Percentiles rank a stretch among this genome's conserved stretches.
phyloP scores from a whole-genome alignment of 2,329 filamentous ascomycete species.

The Dactylonectria estremocensis region DNA sequence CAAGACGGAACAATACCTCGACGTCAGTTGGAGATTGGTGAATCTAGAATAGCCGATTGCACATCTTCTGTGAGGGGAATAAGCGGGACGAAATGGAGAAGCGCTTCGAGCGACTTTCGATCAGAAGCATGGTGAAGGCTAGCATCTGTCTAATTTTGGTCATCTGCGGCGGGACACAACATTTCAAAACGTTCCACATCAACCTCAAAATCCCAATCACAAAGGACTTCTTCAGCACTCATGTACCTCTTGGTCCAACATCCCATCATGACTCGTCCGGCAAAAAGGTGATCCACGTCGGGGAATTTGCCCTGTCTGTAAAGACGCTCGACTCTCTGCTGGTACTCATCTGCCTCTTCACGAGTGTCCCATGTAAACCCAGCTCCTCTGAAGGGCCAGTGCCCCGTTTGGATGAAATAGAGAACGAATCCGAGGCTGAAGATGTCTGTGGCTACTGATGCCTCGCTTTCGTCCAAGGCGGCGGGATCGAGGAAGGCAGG shows the following conservation, averaged over 20 bases:
- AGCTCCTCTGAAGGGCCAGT: slow-evolving; percentile 33
- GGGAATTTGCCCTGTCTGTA: slow-evolving; percentile 34
- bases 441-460: slow-evolving; percentile 28
- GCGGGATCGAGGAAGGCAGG: slow-evolving; percentile 38
- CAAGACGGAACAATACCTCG: no score
- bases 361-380: slow-evolving; percentile 22
- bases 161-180: no score
- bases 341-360: slow-evolving; percentile 34
- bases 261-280: slow-evolving; percentile 6
- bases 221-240: slow-evolving; percentile 9
- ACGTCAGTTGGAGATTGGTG: no score
- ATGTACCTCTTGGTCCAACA: slow-evolving; percentile 20
- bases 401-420: slow-evolving; percentile 36
- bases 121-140: no score
- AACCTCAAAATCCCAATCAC: not conserved
- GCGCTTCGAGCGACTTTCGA: no score
- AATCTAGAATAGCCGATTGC: no score
- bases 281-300: slow-evolving; percentile 4
- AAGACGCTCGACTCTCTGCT: slow-evolving; percentile 26
- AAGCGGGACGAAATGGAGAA: no score
- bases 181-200: no score
- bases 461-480: slow-evolving; percentile 11
- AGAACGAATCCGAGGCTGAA: slow-evolving; percentile 42
- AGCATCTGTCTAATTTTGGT: no score
- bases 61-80: no score